Evolutionary conservation across 495 filamentous ascomycete species (phyloP).

Genomic region (Talaromyces liani): DNA sequence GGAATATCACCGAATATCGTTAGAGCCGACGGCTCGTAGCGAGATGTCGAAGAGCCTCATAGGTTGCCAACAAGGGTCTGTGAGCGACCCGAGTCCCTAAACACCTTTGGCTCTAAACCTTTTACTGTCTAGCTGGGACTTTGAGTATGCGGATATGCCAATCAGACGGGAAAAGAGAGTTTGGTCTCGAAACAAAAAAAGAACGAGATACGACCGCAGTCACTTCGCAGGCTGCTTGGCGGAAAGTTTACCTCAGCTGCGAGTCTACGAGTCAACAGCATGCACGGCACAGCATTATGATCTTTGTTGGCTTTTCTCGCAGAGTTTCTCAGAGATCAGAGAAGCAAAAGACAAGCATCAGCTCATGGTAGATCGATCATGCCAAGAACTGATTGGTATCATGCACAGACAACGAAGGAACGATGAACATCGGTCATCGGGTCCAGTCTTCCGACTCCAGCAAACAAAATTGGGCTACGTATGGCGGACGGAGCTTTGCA

Average conservation of each 20-base stretch:
- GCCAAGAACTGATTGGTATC: background rate
- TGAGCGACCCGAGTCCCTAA: background rate
- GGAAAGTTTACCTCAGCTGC: background rate
- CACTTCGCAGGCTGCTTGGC: background rate
- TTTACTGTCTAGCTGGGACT: background rate
- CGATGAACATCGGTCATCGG: background rate
- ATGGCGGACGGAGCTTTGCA: background rate
- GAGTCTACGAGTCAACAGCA: background rate
- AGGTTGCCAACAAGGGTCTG: background rate
- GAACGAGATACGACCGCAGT: background rate
- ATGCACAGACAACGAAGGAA: background rate
- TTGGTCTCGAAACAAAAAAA: background rate
- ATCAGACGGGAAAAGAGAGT: background rate
- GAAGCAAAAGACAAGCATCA: background rate
- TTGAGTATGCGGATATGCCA: background rate
- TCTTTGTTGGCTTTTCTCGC: background rate
- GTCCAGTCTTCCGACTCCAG: background rate
- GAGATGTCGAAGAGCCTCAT: slow-evolving; percentile 2
- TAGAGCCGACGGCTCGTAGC: background rate
- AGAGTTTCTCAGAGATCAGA: background rate
- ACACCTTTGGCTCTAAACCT: background rate
- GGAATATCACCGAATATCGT: background rate
- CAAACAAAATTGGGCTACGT: background rate
- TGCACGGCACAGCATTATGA: background rate
- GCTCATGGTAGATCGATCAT: background rate